A percentile compares a stretch with the other conserved stretches of the same genome.
These are phyloP conservation scores for Acanthamoeba sp. DNA, from an alignment of 208 protist genomes.

Conservation along the genomic window DNA sequence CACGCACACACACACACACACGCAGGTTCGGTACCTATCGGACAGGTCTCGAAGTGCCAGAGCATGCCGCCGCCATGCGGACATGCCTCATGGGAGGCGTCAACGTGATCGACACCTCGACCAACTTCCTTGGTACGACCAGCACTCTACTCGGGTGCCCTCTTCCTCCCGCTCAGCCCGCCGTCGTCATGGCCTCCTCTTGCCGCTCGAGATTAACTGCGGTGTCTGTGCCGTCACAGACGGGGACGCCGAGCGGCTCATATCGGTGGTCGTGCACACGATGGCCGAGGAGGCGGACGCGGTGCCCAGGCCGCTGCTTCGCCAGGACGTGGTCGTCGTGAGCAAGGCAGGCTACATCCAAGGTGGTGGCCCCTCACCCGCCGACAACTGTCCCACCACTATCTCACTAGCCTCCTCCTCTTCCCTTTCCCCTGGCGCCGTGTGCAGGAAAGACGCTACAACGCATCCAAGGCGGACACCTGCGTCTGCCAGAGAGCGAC, in stretches of 20 bases:
- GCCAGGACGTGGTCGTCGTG: conserved; percentile 32
- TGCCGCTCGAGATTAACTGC: neutral
- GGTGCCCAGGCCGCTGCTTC: neutral
- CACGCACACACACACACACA: neutral
- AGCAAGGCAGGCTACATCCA: conserved; percentile 61
- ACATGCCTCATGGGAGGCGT: neutral
- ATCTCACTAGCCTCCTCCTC: too few relatives aligned
- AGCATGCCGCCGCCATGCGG: neutral
- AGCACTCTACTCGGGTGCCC: neutral
- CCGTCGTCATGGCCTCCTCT: too few relatives aligned
- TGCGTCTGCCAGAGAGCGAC: neutral
- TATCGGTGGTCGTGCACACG: conserved; percentile 17
- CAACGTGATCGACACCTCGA: conserved; percentile 63
- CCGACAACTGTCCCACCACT: too few relatives aligned
- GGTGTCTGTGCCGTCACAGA: neutral
- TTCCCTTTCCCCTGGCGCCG: too few relatives aligned
- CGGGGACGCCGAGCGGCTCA: neutral
- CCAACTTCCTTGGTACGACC: conserved; percentile 32
- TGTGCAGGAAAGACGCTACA: neutral
- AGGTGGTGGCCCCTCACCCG: too few relatives aligned
- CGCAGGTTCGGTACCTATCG: conserved; percentile 32
- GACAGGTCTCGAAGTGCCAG: conserved; percentile 32
- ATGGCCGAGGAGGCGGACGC: conserved; percentile 28
- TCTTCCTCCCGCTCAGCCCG: too few relatives aligned
- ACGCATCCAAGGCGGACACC: neutral